These are phyloP conservation scores for Daldinia loculata DNA, from an alignment of 495 filamentous ascomycete genomes.

Conservation along the genomic window DNA sequence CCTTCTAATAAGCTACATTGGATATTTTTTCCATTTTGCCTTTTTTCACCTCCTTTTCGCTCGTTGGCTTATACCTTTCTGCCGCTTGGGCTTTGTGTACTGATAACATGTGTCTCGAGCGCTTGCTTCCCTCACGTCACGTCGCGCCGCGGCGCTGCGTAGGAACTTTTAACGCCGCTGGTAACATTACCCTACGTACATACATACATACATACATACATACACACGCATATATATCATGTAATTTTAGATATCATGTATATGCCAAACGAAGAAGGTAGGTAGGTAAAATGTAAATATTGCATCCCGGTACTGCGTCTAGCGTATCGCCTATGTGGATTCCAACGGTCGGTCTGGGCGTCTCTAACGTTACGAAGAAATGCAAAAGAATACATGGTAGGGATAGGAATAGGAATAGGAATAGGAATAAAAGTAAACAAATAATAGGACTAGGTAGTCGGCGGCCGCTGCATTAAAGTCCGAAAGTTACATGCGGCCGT, in stretches of 20 bases:
- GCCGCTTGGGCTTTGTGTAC: background rate
- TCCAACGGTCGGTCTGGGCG: conserved; percentile 30
- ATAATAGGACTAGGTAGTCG: conserved; percentile 4
- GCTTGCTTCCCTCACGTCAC: conserved; percentile 33
- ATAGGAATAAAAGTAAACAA: conserved; percentile 12
- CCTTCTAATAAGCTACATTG: conserved; percentile 3
- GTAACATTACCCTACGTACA: background rate
- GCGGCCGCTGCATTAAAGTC: conserved; percentile 42
- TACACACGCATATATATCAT: background rate
- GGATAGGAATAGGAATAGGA: too few species aligned
- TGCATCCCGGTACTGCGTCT: conserved; percentile 22
- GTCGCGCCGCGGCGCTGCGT: conserved; percentile 4
- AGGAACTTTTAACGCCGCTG: background rate
- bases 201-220: background rate
- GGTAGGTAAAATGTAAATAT: conserved; percentile 22
- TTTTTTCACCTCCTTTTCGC: background rate
- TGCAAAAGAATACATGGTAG: background rate
- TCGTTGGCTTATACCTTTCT: conserved; percentile 3
- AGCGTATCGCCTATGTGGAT: conserved; percentile 31
- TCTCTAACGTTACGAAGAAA: conserved; percentile 20
- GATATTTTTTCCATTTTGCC: conserved; percentile 12
- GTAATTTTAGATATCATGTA: conserved; percentile 20
- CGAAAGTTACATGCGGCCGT: conserved; percentile 35
- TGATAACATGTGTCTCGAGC: background rate
- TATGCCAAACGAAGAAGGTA: conserved; percentile 29